Conservation (phyloP, 164 flowering plant genomes). For the Tetrastigma voinierianum region DNA sequence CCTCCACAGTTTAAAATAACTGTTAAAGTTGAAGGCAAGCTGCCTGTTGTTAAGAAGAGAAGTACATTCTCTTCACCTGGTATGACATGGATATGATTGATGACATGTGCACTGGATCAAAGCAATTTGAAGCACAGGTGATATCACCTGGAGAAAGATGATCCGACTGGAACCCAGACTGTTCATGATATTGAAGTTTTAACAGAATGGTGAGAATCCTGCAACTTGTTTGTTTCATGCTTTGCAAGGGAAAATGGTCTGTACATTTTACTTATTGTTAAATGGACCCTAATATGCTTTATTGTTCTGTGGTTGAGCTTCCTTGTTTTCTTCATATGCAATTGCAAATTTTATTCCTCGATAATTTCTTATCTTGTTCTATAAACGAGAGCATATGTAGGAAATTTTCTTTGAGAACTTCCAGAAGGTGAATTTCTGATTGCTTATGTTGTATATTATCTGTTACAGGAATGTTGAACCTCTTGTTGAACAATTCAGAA, state of each 20-base stretch:
- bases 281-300: background rate
- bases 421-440: background rate
- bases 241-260: background rate
- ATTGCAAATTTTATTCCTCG: background rate
- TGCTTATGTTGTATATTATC: background rate
- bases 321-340: background rate
- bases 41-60: slow-evolving; percentile 66
- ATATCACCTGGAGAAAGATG: slow-evolving; percentile 98
- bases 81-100: slow-evolving; percentile 77
- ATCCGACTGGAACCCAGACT: slow-evolving; percentile 99
- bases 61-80: slow-evolving; percentile 76
- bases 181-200: slow-evolving; percentile 95
- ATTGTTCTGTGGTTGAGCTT: background rate
- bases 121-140: slow-evolving; percentile 54
- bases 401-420: background rate
- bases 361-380: background rate
- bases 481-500: slow-evolving; percentile 70
- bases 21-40: slow-evolving; percentile 82
- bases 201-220: slow-evolving; percentile 79
- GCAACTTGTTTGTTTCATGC: no score
- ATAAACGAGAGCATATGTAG: background rate
- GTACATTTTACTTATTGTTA: background rate
- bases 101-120: slow-evolving; percentile 52
- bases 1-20: slow-evolving; percentile 79
- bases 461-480: slow-evolving; percentile 73